These are phyloP conservation scores for Rhynchosporium graminicola DNA, from an alignment of 2,329 filamentous ascomycete species.

Conservation along the genomic window DNA sequence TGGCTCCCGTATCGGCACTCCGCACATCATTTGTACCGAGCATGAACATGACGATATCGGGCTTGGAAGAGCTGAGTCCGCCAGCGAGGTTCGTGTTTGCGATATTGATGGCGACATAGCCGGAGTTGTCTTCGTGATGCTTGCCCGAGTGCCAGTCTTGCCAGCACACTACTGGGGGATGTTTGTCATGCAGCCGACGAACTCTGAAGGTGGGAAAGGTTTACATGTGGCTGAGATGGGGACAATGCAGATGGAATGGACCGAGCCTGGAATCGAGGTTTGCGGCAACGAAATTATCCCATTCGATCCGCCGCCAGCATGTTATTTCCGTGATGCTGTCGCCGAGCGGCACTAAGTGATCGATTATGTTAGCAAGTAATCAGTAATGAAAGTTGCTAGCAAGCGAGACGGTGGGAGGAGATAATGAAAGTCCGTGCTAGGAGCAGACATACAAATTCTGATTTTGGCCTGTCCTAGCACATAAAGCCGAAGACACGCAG, in stretches of 20 bases:
- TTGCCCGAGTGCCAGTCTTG: slow-evolving; percentile 34
- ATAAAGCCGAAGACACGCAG: background rate
- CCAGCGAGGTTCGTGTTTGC: slow-evolving; percentile 45
- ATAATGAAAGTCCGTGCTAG: background rate
- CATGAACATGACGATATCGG: slow-evolving; percentile 50
- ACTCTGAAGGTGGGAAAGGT: background rate
- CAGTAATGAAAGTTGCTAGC: background rate
- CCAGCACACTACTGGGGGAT: background rate
- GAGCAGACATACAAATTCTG: background rate
- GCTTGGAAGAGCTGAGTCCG: slow-evolving; percentile 44
- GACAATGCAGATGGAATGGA: background rate
- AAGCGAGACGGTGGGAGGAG: background rate
- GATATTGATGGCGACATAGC: slow-evolving; percentile 47
- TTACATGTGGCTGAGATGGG: background rate
- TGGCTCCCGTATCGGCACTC: slow-evolving; percentile 33
- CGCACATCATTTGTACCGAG: slow-evolving; percentile 49
- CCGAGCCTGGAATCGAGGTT: background rate
- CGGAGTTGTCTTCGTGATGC: slow-evolving; percentile 49
- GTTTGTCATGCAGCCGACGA: background rate
- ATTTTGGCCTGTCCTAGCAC: background rate
- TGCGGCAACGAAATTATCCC: background rate
- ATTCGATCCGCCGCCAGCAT: background rate
- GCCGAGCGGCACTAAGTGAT: background rate
- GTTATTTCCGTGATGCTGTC: background rate
- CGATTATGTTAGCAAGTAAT: background rate